These are phyloP conservation scores for Phtheirospermum japonicum DNA, from an alignment of 257 asterid genomes.

Conservation along the genomic window DNA sequence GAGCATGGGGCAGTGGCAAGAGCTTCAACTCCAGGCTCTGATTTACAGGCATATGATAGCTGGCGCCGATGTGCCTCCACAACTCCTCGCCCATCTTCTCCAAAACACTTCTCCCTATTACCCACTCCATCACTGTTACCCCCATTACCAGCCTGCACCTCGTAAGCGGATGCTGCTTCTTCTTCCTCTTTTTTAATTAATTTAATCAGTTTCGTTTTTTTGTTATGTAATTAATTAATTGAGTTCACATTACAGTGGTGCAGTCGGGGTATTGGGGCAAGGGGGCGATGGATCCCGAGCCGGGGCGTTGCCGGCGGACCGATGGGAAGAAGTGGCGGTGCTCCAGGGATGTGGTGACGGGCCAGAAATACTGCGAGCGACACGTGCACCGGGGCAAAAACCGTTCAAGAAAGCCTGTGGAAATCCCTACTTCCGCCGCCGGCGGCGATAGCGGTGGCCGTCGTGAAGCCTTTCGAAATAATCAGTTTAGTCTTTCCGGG, in stretches of 20 bases:
- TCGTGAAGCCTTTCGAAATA: slow-evolving; percentile 24
- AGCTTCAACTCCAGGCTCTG: slow-evolving; percentile 82
- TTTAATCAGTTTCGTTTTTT: not conserved
- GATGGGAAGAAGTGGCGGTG: slow-evolving; percentile 99
- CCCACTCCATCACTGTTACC: too few relatives aligned
- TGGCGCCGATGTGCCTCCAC: slow-evolving; percentile 75
- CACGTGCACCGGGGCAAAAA: slow-evolving; percentile 90
- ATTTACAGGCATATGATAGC: slow-evolving; percentile 75
- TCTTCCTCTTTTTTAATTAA: not conserved
- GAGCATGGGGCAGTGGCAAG: slow-evolving; percentile 91
- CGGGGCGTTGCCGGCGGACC: slow-evolving; percentile 89
- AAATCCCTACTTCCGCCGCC: slow-evolving; percentile 38
- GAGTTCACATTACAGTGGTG: slow-evolving; percentile 45
- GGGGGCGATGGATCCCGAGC: slow-evolving; percentile 93
- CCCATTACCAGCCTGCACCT: slow-evolving; percentile 46
- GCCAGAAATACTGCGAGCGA: slow-evolving; percentile 90
- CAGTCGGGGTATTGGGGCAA: slow-evolving; percentile 84
- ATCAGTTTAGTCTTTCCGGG: slow-evolving; percentile 43
- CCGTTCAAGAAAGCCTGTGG: slow-evolving; percentile 99
- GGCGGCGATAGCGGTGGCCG: not conserved
- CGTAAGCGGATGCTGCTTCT: slow-evolving; percentile 27
- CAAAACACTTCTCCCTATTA: slow-evolving; percentile 55
- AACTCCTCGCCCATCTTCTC: slow-evolving; percentile 59
- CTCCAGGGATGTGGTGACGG: slow-evolving; percentile 83
- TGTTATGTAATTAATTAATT: not conserved